phyloP scores from a whole-genome alignment of 2,329 filamentous ascomycete genomes.

The Aschersonia sp. region DNA sequence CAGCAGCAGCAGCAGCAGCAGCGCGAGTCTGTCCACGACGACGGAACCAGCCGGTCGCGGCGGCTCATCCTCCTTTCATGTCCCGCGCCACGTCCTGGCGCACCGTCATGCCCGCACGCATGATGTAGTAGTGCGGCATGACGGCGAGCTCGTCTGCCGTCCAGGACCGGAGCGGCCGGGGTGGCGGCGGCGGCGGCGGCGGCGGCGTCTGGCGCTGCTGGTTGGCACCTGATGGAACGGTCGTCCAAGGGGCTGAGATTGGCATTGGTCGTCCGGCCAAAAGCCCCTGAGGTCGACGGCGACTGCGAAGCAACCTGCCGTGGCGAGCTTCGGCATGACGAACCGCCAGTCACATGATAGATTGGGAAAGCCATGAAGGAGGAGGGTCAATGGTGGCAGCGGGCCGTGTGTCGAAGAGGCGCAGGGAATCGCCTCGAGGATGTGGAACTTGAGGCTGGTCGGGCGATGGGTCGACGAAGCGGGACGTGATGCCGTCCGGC shows the following conservation, averaged over 20 bases:
- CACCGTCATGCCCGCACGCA: slow-evolving; percentile 44
- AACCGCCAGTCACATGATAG: slow-evolving; percentile 57
- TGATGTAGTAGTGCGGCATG: slow-evolving; percentile 56
- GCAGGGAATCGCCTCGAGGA: slow-evolving; percentile 31
- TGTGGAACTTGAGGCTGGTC: slow-evolving; percentile 45
- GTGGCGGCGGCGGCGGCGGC: slow-evolving; percentile 18
- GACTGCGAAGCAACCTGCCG: slow-evolving; percentile 47
- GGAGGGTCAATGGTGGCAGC: slow-evolving; percentile 38
- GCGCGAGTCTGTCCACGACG: neutral
- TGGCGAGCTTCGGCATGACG: slow-evolving; percentile 42
- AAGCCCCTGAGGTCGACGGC: slow-evolving; percentile 56
- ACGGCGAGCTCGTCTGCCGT: slow-evolving; percentile 38
- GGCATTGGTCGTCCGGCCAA: slow-evolving; percentile 42
- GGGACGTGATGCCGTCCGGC: slow-evolving; percentile 36
- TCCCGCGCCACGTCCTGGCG: slow-evolving; percentile 32
- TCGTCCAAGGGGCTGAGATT: slow-evolving; percentile 17
- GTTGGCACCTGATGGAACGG: slow-evolving; percentile 36
- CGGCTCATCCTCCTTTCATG: neutral
- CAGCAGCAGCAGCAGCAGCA: no score
- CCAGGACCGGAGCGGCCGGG: slow-evolving; percentile 39
- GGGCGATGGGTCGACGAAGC: slow-evolving; percentile 32
- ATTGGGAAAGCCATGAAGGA: slow-evolving; percentile 54
- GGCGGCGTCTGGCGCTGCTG: slow-evolving; percentile 26
- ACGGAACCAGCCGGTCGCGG: no score
- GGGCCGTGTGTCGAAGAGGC: slow-evolving; percentile 12